These are phyloP conservation scores for Pyrus betulifolia DNA, from an alignment of 306 rosid genomes.

Conservation along the genomic window DNA sequence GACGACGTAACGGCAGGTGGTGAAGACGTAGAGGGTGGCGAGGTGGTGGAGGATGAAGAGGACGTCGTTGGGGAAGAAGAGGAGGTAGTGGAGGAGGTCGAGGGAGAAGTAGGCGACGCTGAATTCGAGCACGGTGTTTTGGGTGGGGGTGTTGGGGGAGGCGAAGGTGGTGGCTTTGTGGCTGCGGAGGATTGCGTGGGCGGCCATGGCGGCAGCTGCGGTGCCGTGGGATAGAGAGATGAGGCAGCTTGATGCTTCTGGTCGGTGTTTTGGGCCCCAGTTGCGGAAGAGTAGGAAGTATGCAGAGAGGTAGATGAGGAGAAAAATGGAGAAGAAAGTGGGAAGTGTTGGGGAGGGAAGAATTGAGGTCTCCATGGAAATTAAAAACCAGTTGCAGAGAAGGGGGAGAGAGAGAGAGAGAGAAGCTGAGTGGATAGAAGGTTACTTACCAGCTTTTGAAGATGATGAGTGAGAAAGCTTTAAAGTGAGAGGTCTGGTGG, in stretches of 20 bases:
- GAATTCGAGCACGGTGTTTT: slow-evolving; percentile 27
- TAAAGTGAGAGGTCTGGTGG: background rate
- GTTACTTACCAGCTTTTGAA: background rate
- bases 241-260: slow-evolving; percentile 41
- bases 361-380: slow-evolving; percentile 24
- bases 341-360: slow-evolving; percentile 6
- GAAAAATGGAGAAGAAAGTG: slow-evolving; percentile 31
- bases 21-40: slow-evolving; percentile 36
- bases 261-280: slow-evolving; percentile 31
- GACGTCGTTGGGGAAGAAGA: slow-evolving; percentile 30
- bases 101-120: slow-evolving; percentile 39
- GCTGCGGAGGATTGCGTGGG: slow-evolving; percentile 7
- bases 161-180: slow-evolving; percentile 11
- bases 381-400: background rate
- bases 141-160: slow-evolving; percentile 25
- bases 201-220: slow-evolving; percentile 31
- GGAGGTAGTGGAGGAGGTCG: slow-evolving; percentile 34
- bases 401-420: no score
- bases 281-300: slow-evolving; percentile 19
- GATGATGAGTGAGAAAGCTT: background rate
- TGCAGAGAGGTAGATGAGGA: slow-evolving; percentile 21
- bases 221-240: slow-evolving; percentile 46
- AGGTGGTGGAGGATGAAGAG: slow-evolving; percentile 41
- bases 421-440: background rate
- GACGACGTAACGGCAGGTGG: slow-evolving; percentile 35